Percentiles rank a stretch among this genome's conserved stretches.
Conservation (phyloP, 2,329 filamentous ascomycete species). For the Aspergillus sergii region DNA sequence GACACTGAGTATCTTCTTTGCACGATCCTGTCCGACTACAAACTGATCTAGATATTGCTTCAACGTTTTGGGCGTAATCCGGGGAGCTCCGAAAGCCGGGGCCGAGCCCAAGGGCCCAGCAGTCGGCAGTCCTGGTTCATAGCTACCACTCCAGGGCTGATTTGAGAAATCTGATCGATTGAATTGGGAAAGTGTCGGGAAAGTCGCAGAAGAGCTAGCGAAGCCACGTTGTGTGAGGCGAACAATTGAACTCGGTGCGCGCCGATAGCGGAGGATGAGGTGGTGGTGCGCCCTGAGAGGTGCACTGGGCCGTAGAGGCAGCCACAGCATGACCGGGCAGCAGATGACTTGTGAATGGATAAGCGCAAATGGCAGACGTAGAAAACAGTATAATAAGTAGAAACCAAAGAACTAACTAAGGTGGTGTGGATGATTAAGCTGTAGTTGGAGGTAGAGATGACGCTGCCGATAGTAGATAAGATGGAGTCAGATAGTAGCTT, state of each 20-base stretch:
- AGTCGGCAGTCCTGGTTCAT: conserved; percentile 65
- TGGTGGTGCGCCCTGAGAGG: conserved; percentile 23
- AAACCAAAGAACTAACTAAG: background rate
- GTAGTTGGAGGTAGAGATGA: conserved; percentile 5
- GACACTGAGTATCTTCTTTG: conserved; percentile 87
- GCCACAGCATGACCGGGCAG: conserved; percentile 35
- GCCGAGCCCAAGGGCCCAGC: conserved; percentile 64
- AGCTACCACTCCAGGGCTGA: conserved; percentile 64
- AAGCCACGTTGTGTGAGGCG: conserved; percentile 22
- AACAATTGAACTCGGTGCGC: conserved; percentile 13
- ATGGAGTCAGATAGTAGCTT: conserved; percentile 21
- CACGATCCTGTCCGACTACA: conserved; percentile 91
- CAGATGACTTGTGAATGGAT: background rate
- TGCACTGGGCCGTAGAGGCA: conserved; percentile 30
- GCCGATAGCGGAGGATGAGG: conserved; percentile 27
- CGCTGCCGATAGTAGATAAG: conserved; percentile 20
- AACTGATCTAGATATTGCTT: conserved; percentile 94
- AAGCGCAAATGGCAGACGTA: background rate
- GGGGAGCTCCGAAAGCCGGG: conserved; percentile 59
- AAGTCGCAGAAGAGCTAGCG: conserved; percentile 34
- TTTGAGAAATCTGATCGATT: conserved; percentile 64
- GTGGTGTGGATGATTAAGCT: background rate
- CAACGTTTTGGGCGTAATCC: conserved; percentile 65
- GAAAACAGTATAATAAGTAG: background rate
- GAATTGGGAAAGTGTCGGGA: conserved; percentile 53